Percentiles rank a stretch among this genome's conserved stretches.
These are phyloP conservation scores for Serendipita indica DNA, from an alignment of 768 basidiomycete species.

Conservation along the genomic window DNA sequence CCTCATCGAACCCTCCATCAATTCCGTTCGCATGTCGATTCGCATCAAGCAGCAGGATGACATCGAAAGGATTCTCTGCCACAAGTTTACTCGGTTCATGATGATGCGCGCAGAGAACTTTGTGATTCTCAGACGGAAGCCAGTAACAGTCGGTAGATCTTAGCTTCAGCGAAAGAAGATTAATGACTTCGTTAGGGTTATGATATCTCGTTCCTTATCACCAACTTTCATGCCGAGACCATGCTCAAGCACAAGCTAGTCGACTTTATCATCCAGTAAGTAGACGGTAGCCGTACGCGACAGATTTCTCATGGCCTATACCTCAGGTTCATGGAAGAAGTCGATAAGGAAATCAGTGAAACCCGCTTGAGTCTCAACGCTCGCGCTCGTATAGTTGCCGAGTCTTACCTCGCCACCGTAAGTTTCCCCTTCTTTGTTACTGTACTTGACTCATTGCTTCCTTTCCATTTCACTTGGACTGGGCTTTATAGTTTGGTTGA, in stretches of 20 bases:
- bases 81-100: constrained; percentile 98
- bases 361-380: constrained; percentile 97
- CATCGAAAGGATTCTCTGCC: constrained; percentile 91
- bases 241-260: constrained; percentile 99
- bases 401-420: constrained; percentile 87
- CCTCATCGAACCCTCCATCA: constrained; percentile 91
- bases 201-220: constrained; percentile 96
- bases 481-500: constrained; percentile 14
- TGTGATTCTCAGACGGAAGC: constrained; percentile 87
- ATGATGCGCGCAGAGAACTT: constrained; percentile 98
- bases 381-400: constrained; percentile 90
- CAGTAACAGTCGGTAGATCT: constrained; percentile 51
- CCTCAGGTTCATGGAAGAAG: constrained; percentile 91
- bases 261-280: constrained; percentile 97
- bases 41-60: constrained; percentile 99
- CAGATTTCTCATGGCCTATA: not conserved
- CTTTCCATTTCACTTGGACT: too few relatives aligned
- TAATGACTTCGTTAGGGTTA: constrained; percentile 51
- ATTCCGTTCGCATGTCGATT: constrained; percentile 92
- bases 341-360: constrained; percentile 98
- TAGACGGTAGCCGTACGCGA: constrained; percentile 16
- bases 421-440: constrained; percentile 23
- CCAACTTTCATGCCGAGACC: constrained; percentile 89
- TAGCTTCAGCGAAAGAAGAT: not conserved
- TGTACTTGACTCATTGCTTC: too few relatives aligned